Evolutionary conservation across 78 protist species (phyloP), one percentile per base, ranked within the genome.

Genomic region (Bigelowiella natans): DNA sequence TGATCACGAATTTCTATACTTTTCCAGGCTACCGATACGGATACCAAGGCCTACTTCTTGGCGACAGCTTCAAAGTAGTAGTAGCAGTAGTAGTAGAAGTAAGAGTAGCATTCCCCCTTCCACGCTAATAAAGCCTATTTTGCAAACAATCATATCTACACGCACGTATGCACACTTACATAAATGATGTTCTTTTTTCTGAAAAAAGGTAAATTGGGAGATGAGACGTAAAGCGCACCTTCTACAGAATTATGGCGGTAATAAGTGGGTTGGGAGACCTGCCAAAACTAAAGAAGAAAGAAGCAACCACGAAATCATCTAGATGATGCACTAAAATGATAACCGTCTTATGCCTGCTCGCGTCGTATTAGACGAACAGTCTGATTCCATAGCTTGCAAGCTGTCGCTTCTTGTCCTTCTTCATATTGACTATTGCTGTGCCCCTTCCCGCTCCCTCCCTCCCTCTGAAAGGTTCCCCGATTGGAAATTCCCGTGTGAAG

Each of bases 401-500:
- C n/a, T n/a, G n/a, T 51, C 82, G 31, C 82, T 51, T 18, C 82
- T 18, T 18, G 82, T 18, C 82, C 18, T 18, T 18, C 31, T 18
- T 18, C 31, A 18, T 51, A 28, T 51, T 11, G 31, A 11, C 82
- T 11, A 11, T 18, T 51, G 31, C 82, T 18, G 31, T 28, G 31
- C 31, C 82, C 31, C 31, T 36, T 82, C 31, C 85, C 31, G 1
- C 85, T 2, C 1, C 85, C 2, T 2, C 85, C 2, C 31, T 2
- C 0, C 36, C 93, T 64, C 83, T 88, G 90, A 26, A 7, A 39
- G 93, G 93, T 64, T 39, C 85, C 0, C 83, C 90, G 86, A 91
- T 91, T 38, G 93, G 93, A 63, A 91, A 91, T 82, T 64, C 88
- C 26, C 90, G 93, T 26, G 93, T 91, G 37, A 91, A 91, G 93